Evolutionary conservation across 2,329 filamentous ascomycete genomes (phyloP), one percentile per base, ranked within the genome.

Genomic region (Nannizzia gypsea): DNA sequence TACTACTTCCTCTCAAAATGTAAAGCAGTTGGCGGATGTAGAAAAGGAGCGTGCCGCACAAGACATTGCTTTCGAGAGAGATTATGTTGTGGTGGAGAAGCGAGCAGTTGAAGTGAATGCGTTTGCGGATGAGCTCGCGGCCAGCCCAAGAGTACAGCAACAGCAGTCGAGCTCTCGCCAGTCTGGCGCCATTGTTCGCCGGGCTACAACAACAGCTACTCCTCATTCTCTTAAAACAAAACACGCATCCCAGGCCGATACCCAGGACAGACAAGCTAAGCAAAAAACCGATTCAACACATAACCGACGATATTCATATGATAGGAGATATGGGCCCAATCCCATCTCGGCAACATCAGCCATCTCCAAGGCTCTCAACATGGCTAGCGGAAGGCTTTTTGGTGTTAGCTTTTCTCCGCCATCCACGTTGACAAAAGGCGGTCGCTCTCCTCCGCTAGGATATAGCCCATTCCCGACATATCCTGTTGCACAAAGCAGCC

Each of bases 51-150:
- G 81, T 52, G 87, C 86, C 2, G 90, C 89, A 2, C 89, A 95
- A 67, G 92, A 97, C 64, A 85, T 95, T 56, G 88, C 88, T 0
- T 88, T 95, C 66, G 91, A 96, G 70, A 84, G 92, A 64, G 93
- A 97, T 65, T 99, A 97, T 67, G 92, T 99, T 20, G 80, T 97
- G 26, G 89, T 99, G 11, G 93, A 99, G 76, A 96, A 96, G 77
- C 85, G 87, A 64, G 88, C 90, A 20, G 91, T 99, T 9, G 92
- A 97, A 72, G 92, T 99, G 57, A 97, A 99, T 71, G 93, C 93
- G 2, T 87, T 99, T 68, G 93, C 93, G 22, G 93, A 99, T 72
- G 92, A 97, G 73, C 78, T 99, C 69, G 91, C 90, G 50, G 88
- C 90, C 58, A 92, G 88, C 68, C 88, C 88, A 55, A 84, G 84